These are phyloP conservation scores for Penicillium paradoxum DNA, from an alignment of 495 filamentous ascomycete species.

Conservation along the genomic window DNA sequence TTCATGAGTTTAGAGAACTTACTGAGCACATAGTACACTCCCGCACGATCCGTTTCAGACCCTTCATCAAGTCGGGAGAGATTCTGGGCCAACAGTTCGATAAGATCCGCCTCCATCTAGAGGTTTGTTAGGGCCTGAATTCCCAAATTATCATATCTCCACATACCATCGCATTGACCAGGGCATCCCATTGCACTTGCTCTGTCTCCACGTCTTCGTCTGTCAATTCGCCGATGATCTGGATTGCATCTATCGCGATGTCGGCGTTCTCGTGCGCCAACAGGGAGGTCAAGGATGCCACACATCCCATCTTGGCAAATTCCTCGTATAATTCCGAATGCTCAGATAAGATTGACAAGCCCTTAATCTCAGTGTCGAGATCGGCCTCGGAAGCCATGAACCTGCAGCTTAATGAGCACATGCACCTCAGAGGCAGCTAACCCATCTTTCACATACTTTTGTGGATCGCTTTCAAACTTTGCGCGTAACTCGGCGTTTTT, in stretches of 20 bases:
- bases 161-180: constrained; percentile 73
- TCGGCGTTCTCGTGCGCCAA: constrained; percentile 96
- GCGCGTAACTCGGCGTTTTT: constrained; percentile 91
- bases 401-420: constrained; percentile 28
- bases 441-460: constrained; percentile 58
- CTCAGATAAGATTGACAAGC: constrained; percentile 81
- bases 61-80: constrained; percentile 76
- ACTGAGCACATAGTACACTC: constrained; percentile 81
- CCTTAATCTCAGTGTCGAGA: constrained; percentile 83
- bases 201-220: constrained; percentile 89
- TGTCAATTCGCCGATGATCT: constrained; percentile 88
- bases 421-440: background rate
- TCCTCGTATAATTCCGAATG: constrained; percentile 81
- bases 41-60: constrained; percentile 71
- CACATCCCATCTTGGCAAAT: constrained; percentile 75
- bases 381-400: constrained; percentile 87
- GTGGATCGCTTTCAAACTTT: constrained; percentile 77
- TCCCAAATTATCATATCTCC: background rate
- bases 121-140: no score
- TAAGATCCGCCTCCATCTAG: constrained; percentile 68
- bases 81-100: constrained; percentile 80
- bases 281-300: constrained; percentile 68
- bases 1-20: constrained; percentile 3
- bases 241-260: constrained; percentile 86
- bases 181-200: constrained; percentile 72